Conservation (phyloP, 345 rosid genomes). For the Eucalyptus sp. region DNA sequence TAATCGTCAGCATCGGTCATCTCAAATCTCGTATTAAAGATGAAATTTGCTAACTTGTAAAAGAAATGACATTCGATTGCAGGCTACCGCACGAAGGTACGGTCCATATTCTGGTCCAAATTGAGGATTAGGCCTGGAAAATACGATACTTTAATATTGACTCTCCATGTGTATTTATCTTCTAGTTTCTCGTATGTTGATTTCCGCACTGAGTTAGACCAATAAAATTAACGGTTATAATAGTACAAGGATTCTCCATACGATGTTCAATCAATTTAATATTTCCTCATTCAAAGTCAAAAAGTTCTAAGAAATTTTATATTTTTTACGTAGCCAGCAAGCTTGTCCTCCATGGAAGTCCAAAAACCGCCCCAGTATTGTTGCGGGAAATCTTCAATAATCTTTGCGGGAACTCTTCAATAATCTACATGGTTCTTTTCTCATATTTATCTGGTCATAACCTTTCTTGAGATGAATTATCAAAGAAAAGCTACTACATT, state of each 20-base stretch:
- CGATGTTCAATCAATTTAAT: not conserved
- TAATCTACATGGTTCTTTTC: too few relatives aligned
- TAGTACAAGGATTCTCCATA: not conserved
- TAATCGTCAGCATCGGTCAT: not conserved
- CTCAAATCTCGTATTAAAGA: not conserved
- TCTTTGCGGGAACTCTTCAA: too few relatives aligned
- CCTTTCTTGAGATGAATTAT: too few relatives aligned
- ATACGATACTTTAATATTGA: not conserved
- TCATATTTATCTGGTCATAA: too few relatives aligned
- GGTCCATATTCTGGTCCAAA: not conserved
- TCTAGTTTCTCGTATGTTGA: too few relatives aligned
- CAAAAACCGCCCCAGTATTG: too few relatives aligned
- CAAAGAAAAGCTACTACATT: fast-evolving
- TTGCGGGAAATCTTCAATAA: too few relatives aligned
- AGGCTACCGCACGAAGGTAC: not conserved
- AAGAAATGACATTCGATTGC: not conserved
- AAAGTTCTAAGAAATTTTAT: not conserved
- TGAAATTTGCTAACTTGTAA: not conserved
- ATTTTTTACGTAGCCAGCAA: not conserved
- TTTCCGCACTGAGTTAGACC: too few relatives aligned
- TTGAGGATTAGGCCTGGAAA: not conserved
- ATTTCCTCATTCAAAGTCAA: not conserved
- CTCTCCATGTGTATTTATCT: not conserved
- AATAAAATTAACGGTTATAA: not conserved
- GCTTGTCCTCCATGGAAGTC: too few relatives aligned